Conservation (phyloP, 495 filamentous ascomycete genomes). For the Xylaria castorea region DNA sequence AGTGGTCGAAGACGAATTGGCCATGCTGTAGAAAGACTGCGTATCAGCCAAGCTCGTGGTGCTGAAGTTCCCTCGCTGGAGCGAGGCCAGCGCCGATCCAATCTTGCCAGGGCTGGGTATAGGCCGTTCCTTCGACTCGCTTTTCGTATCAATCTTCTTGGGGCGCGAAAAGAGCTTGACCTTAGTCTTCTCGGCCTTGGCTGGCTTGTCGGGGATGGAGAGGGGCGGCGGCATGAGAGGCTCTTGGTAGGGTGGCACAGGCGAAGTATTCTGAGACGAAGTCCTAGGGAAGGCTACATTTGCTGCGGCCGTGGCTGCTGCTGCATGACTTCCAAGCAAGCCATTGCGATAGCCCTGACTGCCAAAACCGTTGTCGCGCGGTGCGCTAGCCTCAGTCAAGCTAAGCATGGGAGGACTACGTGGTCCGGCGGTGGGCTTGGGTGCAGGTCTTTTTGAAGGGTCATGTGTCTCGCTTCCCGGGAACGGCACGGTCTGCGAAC, state of each 20-base stretch:
- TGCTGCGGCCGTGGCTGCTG: constrained; percentile 81
- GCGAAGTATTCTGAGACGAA: constrained; percentile 58
- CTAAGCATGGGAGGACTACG: constrained; percentile 64
- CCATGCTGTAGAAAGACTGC: constrained; percentile 78
- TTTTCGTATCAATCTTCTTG: constrained; percentile 78
- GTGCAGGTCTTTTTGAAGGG: constrained; percentile 41
- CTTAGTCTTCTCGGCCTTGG: constrained; percentile 80
- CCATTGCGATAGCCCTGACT: constrained; percentile 70
- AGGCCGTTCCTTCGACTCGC: constrained; percentile 72
- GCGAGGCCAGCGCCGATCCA: constrained; percentile 62
- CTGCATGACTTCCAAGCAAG: constrained; percentile 65
- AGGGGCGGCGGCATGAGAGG: constrained; percentile 42
- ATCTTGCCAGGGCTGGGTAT: constrained; percentile 86
- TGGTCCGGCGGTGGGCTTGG: constrained; percentile 48
- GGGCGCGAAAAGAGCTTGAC: constrained; percentile 92
- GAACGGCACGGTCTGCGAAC: constrained; percentile 71
- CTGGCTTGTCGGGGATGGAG: constrained; percentile 66
- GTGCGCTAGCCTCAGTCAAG: constrained; percentile 60
- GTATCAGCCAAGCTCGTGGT: constrained; percentile 78
- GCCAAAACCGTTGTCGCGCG: constrained; percentile 60
- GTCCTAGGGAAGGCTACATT: constrained; percentile 83
- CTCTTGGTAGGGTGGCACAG: constrained; percentile 48
- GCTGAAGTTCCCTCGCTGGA: constrained; percentile 75
- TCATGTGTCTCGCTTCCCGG: constrained; percentile 48
- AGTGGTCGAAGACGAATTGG: constrained; percentile 84